A percentile compares a stretch with the other conserved stretches of the same genome.
phyloP scores from a whole-genome alignment of 176 grass and related monocot species.

The Raddia distichophylla region DNA sequence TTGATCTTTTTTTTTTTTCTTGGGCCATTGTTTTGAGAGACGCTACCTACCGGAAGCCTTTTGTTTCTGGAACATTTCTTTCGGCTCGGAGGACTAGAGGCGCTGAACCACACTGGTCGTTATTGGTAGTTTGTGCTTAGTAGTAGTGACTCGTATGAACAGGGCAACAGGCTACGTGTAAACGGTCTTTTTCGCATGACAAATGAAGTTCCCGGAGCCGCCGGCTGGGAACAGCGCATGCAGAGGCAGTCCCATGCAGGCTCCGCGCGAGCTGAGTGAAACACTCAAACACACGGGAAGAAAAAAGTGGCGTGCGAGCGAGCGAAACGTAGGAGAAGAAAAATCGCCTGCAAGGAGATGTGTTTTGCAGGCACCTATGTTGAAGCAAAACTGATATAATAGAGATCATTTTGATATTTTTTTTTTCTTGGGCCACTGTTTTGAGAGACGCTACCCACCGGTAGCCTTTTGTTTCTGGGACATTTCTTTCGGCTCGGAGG shows the following conservation, averaged over 20 bases:
- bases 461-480: neutral
- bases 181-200: no score
- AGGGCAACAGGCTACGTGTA: neutral
- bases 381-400: no score
- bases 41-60: neutral
- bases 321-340: no score
- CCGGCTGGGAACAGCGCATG: no score
- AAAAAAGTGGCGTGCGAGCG: no score
- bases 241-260: no score
- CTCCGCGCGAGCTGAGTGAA: no score
- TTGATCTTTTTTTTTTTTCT: neutral
- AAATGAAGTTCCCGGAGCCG: no score
- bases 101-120: neutral
- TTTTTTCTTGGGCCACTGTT: neutral
- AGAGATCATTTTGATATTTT: neutral
- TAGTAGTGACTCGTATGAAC: neutral
- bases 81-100: neutral
- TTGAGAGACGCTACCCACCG: neutral
- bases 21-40: neutral
- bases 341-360: no score
- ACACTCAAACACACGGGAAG: no score
- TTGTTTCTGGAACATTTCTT: neutral
- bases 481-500: neutral
- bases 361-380: no score
- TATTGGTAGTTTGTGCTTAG: neutral